Evolutionary conservation across 306 rosid genomes (phyloP).

Genomic region (Prunus davidiana): DNA sequence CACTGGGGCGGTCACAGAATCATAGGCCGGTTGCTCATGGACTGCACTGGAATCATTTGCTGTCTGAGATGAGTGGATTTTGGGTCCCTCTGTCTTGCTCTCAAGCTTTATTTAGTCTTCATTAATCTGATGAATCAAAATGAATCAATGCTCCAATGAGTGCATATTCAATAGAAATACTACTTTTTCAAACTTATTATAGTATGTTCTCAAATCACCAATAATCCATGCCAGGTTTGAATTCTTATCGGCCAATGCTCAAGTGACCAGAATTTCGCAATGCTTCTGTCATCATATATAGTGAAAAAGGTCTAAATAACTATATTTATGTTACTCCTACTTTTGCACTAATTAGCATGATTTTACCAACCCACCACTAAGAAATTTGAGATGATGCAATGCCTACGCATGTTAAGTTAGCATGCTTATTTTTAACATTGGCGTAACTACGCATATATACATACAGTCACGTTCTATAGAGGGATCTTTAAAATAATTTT

Average conservation of each 20-base stretch:
- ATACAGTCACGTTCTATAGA: accelerated
- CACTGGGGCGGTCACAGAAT: slow-evolving; percentile 23
- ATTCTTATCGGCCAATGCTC: background rate
- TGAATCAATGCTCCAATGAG: slow-evolving; percentile 40
- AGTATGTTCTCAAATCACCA: background rate
- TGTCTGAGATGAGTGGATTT: slow-evolving; percentile 32
- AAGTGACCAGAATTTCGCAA: background rate
- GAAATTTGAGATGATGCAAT: slow-evolving; percentile 19
- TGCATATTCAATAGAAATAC: slow-evolving; percentile 19
- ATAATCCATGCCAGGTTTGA: background rate
- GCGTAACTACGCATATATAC: too few relatives aligned
- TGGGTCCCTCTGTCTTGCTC: slow-evolving; percentile 25
- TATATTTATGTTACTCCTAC: background rate
- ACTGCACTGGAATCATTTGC: slow-evolving; percentile 26
- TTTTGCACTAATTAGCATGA: slow-evolving; percentile 14
- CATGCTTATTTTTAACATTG: background rate
- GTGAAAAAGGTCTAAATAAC: background rate
- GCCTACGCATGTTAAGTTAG: background rate
- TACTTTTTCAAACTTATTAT: background rate
- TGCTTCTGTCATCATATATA: background rate
- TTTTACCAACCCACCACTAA: slow-evolving; percentile 24
- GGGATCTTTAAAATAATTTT: too few relatives aligned
- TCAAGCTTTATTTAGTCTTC: background rate
- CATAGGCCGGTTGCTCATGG: slow-evolving; percentile 28
- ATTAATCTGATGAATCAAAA: slow-evolving; percentile 18